phyloP scores from a whole-genome alignment of 192 early-diverging fungal genomes.

The Allomyces javanicus region DNA sequence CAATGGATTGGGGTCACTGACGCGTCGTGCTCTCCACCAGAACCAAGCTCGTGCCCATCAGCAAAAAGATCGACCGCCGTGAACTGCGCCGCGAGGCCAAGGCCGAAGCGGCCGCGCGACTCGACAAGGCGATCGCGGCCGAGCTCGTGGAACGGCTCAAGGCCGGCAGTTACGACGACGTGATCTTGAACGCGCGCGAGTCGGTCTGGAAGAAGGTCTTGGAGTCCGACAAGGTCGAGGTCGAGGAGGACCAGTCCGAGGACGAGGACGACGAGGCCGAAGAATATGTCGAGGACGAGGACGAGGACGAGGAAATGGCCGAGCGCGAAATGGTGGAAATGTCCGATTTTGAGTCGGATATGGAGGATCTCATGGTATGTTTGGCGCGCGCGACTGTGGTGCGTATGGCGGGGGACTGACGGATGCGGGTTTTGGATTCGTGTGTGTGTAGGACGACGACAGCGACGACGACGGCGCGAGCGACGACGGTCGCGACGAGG shows the following conservation, averaged over 20 bases:
- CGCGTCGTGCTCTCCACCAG: slow-evolving; percentile 1
- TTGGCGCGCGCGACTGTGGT: no score
- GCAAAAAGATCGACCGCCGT: slow-evolving; percentile 83
- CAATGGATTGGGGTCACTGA: neutral
- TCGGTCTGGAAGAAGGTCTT: slow-evolving; percentile 74
- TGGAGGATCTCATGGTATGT: slow-evolving; percentile 22
- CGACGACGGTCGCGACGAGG: slow-evolving; percentile 24
- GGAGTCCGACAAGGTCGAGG: slow-evolving; percentile 48
- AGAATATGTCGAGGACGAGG: slow-evolving; percentile 27
- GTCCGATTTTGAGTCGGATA: slow-evolving; percentile 13
- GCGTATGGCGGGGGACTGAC: no score
- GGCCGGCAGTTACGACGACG: slow-evolving; percentile 88
- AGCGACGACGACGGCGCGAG: slow-evolving; percentile 9
- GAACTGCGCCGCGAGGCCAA: slow-evolving; percentile 67
- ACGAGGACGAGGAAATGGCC: slow-evolving; percentile 27
- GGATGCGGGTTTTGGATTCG: neutral
- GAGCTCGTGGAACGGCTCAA: slow-evolving; percentile 80
- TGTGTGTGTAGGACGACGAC: neutral
- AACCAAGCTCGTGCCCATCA: slow-evolving; percentile 66
- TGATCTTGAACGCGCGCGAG: slow-evolving; percentile 84
- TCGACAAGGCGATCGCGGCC: slow-evolving; percentile 86
- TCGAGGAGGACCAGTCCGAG: slow-evolving; percentile 46
- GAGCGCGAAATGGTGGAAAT: slow-evolving; percentile 24
- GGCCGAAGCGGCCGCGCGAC: slow-evolving; percentile 74
- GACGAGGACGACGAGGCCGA: slow-evolving; percentile 45